Percentiles rank a stretch among this genome's conserved stretches.
Conservation (phyloP, 2,329 filamentous ascomycete genomes). For the Pseudogymnoascus sp. region DNA sequence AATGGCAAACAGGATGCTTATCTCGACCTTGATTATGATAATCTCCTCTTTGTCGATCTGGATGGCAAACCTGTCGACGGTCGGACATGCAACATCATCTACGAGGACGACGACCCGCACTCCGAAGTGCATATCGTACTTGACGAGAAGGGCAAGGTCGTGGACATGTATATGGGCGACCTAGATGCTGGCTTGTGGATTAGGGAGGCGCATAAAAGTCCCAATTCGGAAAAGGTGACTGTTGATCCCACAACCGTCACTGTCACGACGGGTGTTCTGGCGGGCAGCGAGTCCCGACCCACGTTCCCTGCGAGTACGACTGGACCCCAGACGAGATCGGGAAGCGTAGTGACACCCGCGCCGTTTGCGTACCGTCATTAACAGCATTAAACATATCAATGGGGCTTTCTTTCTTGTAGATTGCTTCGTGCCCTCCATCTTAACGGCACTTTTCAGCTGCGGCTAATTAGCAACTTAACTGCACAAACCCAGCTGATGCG, state of each 20-base stretch:
- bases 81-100: constrained; percentile 10
- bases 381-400: neutral
- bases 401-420: no score
- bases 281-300: neutral
- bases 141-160: neutral
- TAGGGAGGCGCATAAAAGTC: neutral
- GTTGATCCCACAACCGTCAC: neutral
- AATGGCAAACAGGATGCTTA: neutral
- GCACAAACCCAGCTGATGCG: no score
- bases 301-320: neutral
- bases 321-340: neutral
- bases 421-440: no score
- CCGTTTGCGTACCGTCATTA: neutral
- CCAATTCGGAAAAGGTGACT: neutral
- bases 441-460: no score
- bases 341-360: neutral
- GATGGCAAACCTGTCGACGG: constrained; percentile 11
- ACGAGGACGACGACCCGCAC: constrained; percentile 1
- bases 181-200: neutral
- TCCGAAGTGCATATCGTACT: neutral
- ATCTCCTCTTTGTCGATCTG: constrained; percentile 10
- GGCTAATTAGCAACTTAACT: no score
- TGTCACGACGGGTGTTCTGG: neutral
- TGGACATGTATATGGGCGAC: neutral
- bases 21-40: constrained; percentile 4